phyloP scores from a whole-genome alignment of 306 rosid genomes.

The Vigna angularis region DNA sequence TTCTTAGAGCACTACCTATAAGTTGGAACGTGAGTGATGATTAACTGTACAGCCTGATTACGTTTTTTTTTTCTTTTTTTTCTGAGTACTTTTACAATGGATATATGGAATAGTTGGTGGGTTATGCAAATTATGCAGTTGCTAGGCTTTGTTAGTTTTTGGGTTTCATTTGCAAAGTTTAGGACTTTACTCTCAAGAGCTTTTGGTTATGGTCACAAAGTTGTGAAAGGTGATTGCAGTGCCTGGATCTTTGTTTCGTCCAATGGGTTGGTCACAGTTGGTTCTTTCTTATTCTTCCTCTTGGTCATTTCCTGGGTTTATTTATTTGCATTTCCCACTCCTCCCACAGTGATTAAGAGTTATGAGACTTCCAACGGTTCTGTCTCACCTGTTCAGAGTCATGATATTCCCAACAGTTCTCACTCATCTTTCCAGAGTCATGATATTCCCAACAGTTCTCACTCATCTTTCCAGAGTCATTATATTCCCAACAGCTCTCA shows the following conservation, averaged over 20 bases:
- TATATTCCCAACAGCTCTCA: slow-evolving; percentile 42
- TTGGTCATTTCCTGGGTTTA: slow-evolving; percentile 59
- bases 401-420: slow-evolving; percentile 40
- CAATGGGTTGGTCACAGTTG: slow-evolving; percentile 58
- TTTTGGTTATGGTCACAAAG: slow-evolving; percentile 53
- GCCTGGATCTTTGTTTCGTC: slow-evolving; percentile 57
- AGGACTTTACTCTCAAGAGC: slow-evolving; percentile 50
- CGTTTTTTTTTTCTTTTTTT: slow-evolving; percentile 7
- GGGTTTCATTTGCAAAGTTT: slow-evolving; percentile 54
- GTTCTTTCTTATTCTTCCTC: slow-evolving; percentile 59
- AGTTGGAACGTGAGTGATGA: not conserved
- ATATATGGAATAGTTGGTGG: slow-evolving; percentile 51
- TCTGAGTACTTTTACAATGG: slow-evolving; percentile 29
- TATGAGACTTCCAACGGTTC: slow-evolving; percentile 44
- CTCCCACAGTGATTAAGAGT: slow-evolving; percentile 45
- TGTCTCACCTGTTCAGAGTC: slow-evolving; percentile 46
- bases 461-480: slow-evolving; percentile 46
- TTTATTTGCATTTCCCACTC: slow-evolving; percentile 58
- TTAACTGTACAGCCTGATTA: not conserved
- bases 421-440: slow-evolving; percentile 45
- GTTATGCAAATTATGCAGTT: slow-evolving; percentile 54
- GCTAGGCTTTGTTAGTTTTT: slow-evolving; percentile 52
- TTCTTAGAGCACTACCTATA: not conserved
- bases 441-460: slow-evolving; percentile 41
- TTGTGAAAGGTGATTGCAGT: slow-evolving; percentile 52